phyloP scores from a whole-genome alignment of 2,329 filamentous ascomycete species.

The Scedosporium minutisporum region DNA sequence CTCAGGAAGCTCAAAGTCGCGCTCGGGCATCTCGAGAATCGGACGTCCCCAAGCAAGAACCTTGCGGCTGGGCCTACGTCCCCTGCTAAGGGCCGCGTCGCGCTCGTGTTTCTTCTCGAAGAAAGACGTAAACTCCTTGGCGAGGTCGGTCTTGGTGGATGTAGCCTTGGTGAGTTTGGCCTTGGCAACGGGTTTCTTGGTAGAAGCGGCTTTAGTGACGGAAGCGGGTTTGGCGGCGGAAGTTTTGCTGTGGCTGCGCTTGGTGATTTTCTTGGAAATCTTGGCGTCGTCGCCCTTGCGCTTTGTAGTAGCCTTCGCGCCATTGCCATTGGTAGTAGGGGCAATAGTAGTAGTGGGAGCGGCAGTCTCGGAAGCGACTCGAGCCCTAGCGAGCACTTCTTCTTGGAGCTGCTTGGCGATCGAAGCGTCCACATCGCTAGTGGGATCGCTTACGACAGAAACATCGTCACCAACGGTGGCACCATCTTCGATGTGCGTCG shows the following conservation, averaged over 20 bases:
- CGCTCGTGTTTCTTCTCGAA: conserved; percentile 72
- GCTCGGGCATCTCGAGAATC: conserved; percentile 61
- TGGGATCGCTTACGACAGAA: conserved; percentile 3
- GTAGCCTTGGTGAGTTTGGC: conserved; percentile 9
- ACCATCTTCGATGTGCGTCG: conserved; percentile 14
- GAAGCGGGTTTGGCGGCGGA: conserved; percentile 10
- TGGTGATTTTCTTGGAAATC: conserved; percentile 3
- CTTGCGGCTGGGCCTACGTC: conserved; percentile 59
- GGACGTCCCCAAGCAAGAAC: conserved; percentile 73
- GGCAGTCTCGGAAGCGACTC: conserved; percentile 25
- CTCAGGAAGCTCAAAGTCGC: conserved; percentile 66
- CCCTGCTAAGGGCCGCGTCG: conserved; percentile 65
- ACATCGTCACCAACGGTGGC: conserved; percentile 11
- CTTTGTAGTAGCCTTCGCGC: conserved; percentile 14
- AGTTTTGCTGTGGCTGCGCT: conserved; percentile 12
- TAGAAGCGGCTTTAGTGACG: conserved; percentile 8
- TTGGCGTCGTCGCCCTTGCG: neutral
- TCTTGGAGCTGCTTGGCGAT: conserved; percentile 67
- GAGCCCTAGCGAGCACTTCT: conserved; percentile 52
- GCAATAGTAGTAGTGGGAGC: conserved; percentile 21
- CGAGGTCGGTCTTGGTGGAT: conserved; percentile 22
- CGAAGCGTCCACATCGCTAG: conserved; percentile 54
- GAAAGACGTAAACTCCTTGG: conserved; percentile 73
- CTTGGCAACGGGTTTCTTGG: conserved; percentile 8
- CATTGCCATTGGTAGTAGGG: conserved; percentile 18